Percentiles rank a stretch among this genome's conserved stretches.
Conservation (phyloP, 768 basidiomycete genomes). For the Bullera alba region DNA sequence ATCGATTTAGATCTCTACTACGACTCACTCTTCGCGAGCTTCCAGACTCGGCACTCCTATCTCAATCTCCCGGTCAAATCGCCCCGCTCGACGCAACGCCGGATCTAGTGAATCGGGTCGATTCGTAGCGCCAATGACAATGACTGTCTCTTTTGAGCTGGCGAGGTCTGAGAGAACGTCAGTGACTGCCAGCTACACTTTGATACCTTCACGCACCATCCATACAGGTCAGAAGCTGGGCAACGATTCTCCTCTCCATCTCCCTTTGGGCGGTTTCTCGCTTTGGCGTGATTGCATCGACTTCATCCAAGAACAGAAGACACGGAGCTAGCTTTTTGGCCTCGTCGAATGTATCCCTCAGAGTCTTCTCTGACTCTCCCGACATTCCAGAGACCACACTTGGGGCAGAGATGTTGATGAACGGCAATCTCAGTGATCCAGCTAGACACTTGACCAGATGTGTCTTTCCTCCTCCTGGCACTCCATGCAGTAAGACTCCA, state of each 20-base stretch:
- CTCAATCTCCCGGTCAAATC: slow-evolving; percentile 95
- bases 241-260: slow-evolving; percentile 96
- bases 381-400: slow-evolving; percentile 97
- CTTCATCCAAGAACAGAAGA: slow-evolving; percentile 92
- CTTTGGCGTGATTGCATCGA: slow-evolving; percentile 95
- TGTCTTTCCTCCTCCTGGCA: slow-evolving; percentile 96
- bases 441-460: slow-evolving; percentile 89
- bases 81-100: slow-evolving; percentile 81
- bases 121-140: slow-evolving; percentile 95
- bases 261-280: slow-evolving; percentile 95
- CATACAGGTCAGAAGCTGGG: slow-evolving; percentile 97
- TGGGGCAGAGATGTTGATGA: slow-evolving; percentile 90
- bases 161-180: slow-evolving; percentile 65
- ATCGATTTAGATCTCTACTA: neutral
- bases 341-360: slow-evolving; percentile 94
- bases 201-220: slow-evolving; percentile 61
- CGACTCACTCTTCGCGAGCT: slow-evolving; percentile 73
- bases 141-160: slow-evolving; percentile 80
- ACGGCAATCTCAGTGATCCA: slow-evolving; percentile 85
- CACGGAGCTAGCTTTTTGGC: slow-evolving; percentile 93
- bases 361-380: slow-evolving; percentile 93
- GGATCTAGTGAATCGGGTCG: slow-evolving; percentile 90
- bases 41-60: slow-evolving; percentile 95
- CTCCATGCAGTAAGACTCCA: slow-evolving; percentile 87
- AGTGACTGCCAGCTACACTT: neutral